These are phyloP conservation scores for slime mould (Dictyostelium discoideum) DNA, from an alignment of 78 protist species.

Conservation along the genomic window DNA sequence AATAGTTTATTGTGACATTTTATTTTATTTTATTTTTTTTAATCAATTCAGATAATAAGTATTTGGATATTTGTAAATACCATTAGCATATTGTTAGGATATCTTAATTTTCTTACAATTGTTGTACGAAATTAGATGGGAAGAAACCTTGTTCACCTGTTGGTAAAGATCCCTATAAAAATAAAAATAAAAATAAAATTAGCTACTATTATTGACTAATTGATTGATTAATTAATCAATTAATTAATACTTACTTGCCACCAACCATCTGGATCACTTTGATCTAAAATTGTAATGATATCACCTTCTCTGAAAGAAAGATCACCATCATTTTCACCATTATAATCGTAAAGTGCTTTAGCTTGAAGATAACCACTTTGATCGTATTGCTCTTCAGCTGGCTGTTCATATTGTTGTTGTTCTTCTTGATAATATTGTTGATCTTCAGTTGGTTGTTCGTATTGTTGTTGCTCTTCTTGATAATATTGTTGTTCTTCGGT, in stretches of 20 bases:
- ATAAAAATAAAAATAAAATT: not conserved
- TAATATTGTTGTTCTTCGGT: constrained; percentile 23
- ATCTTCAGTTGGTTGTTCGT: constrained; percentile 38
- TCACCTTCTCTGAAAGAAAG: constrained; percentile 76
- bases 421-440: constrained; percentile 27
- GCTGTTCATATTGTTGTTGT: constrained; percentile 9
- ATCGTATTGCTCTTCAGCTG: constrained; percentile 27
- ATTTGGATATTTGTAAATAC: not conserved
- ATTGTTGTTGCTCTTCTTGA: constrained; percentile 46
- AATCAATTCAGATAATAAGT: too few species aligned
- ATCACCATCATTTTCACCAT: constrained; percentile 81
- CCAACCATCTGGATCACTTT: constrained; percentile 78
- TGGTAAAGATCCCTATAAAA: not conserved
- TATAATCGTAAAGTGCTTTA: constrained; percentile 70
- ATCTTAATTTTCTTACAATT: not conserved
- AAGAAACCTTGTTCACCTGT: not conserved
- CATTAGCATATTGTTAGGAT: not conserved
- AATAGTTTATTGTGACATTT: too few species aligned
- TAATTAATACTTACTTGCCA: constrained; percentile 49
- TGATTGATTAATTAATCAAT: not conserved
- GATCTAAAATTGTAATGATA: constrained; percentile 69
- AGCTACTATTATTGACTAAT: not conserved
- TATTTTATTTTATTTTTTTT: too few species aligned
- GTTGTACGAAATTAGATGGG: not conserved
- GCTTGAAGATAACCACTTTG: constrained; percentile 16